Evolutionary conservation across 1,284 basidiomycete species (phyloP), one percentile per base, ranked within the genome.

Genomic region (Naganishia sp.): DNA sequence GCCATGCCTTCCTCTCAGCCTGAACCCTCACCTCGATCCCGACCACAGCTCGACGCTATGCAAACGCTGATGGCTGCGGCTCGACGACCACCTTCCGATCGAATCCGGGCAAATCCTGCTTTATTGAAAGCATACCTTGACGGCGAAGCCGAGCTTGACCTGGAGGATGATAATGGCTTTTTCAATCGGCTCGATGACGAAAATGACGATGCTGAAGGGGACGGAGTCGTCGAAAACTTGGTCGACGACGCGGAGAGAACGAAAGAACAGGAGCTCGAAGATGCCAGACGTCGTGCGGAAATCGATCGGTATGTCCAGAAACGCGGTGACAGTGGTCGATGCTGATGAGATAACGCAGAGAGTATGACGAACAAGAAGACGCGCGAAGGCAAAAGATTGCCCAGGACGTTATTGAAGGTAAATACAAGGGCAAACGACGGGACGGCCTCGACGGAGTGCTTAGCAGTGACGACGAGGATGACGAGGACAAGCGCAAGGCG

Each of bases 361-460:
- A 71, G 49, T 67, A 69, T 42, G 54, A 51, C 15, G 67, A 63
- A 51, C 45, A 66, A 42, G 70, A 70, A 39, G 69, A 71, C 47
- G 69, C 67, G 28, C 64, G 56, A 50, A 55, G 56, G 45, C 68
- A 71, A 50, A 68, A 70, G 56, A 43, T 70, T 21, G 60, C 65
- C 18, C 63, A 66, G 17, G 68, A 67, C 11, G 70, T 68, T 55
- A 61, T 71, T 32, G 67, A 67, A 32, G 71, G 71, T 51, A 70
- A 72, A 63, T 61, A 54, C 42, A 67, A 70, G 31, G 69, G 69
- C 45, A 72, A 67, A 46, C 66, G 68, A 45, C 60, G 71, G 13
- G 69, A 70, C 54, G 67, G 71, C 28, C 69, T 67, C 18, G 47
- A 69, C 43, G 67, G 63, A n/a, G 71, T 68, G n/a, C 57, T 68